Evolutionary conservation across 1,284 basidiomycete species (phyloP).

Genomic region (Rhizoctonia solani): DNA sequence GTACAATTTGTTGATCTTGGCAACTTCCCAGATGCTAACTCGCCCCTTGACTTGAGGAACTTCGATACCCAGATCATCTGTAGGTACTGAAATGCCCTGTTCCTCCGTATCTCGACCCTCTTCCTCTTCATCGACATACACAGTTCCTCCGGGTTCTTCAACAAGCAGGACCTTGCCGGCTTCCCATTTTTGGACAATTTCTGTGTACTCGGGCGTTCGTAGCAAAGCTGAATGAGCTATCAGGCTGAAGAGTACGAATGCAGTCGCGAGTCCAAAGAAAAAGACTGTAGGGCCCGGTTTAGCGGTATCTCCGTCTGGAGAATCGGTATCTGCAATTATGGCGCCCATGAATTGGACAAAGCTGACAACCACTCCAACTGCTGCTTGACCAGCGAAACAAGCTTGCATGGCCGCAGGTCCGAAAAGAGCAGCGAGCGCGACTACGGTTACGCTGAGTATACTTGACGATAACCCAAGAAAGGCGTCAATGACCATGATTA

Average conservation of each 20-base stretch:
- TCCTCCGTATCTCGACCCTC: constrained; percentile 36
- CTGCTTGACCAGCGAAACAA: constrained; percentile 21
- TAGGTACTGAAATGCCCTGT: constrained; percentile 36
- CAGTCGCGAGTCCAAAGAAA: constrained; percentile 33
- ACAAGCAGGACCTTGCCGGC: constrained; percentile 25
- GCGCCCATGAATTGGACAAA: constrained; percentile 8
- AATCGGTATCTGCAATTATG: constrained; percentile 39
- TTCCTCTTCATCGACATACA: constrained; percentile 26
- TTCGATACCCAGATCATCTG: constrained; percentile 39
- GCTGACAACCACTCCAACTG: constrained; percentile 31
- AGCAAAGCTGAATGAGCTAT: constrained; percentile 27
- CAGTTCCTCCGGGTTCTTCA: constrained; percentile 18
- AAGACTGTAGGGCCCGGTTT: constrained; percentile 51
- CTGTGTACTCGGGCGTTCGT: constrained; percentile 23
- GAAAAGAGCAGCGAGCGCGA: constrained; percentile 31
- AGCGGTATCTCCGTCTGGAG: constrained; percentile 41
- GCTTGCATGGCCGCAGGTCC: constrained; percentile 29
- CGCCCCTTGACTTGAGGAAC: constrained; percentile 46
- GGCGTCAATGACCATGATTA: constrained; percentile 38
- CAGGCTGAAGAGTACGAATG: constrained; percentile 18
- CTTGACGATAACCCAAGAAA: constrained; percentile 43
- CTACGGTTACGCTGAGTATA: constrained; percentile 44
- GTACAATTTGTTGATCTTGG: constrained; percentile 45
- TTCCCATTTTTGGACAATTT: constrained; percentile 31
- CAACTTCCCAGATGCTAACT: constrained; percentile 34